Percentiles rank a stretch among this genome's conserved stretches.
phyloP scores from a whole-genome alignment of 192 early-diverging fungal species.

The Coemansia javaensis region DNA sequence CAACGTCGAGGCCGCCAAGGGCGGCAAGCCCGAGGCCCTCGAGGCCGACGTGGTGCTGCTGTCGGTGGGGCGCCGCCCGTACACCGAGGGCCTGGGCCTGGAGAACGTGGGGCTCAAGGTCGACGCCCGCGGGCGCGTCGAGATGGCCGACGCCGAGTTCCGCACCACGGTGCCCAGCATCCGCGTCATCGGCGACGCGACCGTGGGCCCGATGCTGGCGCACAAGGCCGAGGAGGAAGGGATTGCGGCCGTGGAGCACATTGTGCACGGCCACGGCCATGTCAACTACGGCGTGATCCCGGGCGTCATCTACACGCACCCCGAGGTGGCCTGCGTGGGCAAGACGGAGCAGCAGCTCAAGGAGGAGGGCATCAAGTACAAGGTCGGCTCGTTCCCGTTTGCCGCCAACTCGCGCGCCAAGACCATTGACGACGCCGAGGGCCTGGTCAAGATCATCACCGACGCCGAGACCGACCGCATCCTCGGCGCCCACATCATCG shows the following conservation, averaged over 20 bases:
- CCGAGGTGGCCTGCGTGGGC: conserved; percentile 98
- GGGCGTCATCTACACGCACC: conserved; percentile 96
- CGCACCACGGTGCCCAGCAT: conserved; percentile 84
- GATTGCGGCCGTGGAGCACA: conserved; percentile 93
- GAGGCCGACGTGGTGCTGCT: conserved; percentile 90
- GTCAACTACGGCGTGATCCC: conserved; percentile 99
- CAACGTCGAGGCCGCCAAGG: conserved; percentile 85
- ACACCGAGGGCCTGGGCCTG: conserved; percentile 87
- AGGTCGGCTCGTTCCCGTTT: conserved; percentile 91
- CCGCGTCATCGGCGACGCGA: conserved; percentile 95
- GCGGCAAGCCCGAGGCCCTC: conserved; percentile 72
- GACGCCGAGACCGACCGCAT: conserved; percentile 95
- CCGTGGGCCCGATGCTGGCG: conserved; percentile 95
- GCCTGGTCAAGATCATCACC: conserved; percentile 93
- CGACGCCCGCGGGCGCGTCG: conserved; percentile 83
- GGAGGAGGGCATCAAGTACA: conserved; percentile 80
- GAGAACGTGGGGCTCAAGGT: conserved; percentile 87
- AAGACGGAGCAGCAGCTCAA: conserved; percentile 93
- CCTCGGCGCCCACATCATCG: conserved; percentile 97
- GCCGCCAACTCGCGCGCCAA: conserved; percentile 96
- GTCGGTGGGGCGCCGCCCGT: conserved; percentile 91
- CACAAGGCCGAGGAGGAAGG: conserved; percentile 99
- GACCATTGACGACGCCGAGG: conserved; percentile 92
- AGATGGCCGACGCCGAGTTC: conserved; percentile 67
- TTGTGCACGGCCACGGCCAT: conserved; percentile 87